phyloP scores from a whole-genome alignment of 2,329 filamentous ascomycete species.

The Lecanosticta acicola region DNA sequence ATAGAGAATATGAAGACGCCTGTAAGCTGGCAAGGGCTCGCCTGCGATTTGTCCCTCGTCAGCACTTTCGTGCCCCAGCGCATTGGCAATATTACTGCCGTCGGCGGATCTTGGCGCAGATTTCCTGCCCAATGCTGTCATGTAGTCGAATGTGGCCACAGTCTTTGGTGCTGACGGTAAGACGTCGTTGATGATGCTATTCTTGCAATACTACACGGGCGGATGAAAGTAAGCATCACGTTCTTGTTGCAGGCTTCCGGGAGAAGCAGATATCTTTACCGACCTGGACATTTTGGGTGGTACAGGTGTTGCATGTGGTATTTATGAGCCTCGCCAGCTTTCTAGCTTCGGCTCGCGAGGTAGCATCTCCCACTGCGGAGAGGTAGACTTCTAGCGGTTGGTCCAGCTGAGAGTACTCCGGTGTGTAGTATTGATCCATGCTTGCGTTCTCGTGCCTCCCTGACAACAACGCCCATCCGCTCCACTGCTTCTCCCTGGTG shows the following conservation, averaged over 20 bases:
- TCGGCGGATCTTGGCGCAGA: constrained; percentile 9
- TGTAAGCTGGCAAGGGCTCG: constrained; percentile 11
- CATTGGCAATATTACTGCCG: background rate
- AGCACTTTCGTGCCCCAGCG: constrained; percentile 4
- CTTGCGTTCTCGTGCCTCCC: too few species aligned
- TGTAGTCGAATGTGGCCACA: constrained; percentile 15
- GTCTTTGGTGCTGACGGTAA: constrained; percentile 10
- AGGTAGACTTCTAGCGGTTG: too few species aligned
- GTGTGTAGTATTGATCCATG: too few species aligned
- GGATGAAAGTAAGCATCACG: constrained; percentile 15
- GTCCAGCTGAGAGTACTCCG: too few species aligned
- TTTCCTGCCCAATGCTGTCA: constrained; percentile 14
- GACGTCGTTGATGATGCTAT: constrained; percentile 16
- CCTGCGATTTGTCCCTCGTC: constrained; percentile 9
- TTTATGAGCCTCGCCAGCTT: constrained; percentile 10
- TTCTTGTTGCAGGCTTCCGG: background rate
- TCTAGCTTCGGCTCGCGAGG: too few species aligned
- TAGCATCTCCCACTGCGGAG: too few species aligned
- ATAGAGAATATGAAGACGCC: constrained; percentile 22
- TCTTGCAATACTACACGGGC: constrained; percentile 19
- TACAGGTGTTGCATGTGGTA: constrained; percentile 20
- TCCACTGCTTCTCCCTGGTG: too few species aligned
- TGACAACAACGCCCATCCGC: too few species aligned
- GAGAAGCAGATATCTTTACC: constrained; percentile 2
- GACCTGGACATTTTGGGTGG: constrained; percentile 22